Base-by-base conservation (phyloP, 1,284 basidiomycete genomes). In the Schizopora paradoxa region DNA sequence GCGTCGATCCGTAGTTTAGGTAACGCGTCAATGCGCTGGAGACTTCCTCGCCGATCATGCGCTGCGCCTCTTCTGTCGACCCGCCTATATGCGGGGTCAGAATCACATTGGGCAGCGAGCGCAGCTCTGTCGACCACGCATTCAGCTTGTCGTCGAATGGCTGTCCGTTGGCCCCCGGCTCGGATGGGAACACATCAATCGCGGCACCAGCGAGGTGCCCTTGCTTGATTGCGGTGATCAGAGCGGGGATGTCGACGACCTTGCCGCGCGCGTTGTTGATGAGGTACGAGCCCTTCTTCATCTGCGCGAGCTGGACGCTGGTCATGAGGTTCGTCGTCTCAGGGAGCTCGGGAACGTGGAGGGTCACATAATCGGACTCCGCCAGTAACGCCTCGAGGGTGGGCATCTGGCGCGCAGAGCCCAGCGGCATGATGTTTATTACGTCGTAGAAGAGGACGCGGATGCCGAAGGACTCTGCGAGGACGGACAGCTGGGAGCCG, bases 11-110 rank as follows among this genome's bases (percentile, higher is more conserved):
- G 63, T 85, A 92, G 69, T 86, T 90, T 63, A 99, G 82, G 70
- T 97, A 99, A 50, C 93, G 85, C 27, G 78, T 75, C 43, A 99
- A 70, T 2, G 93, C 84, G 33, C 77, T 76, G 10, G 91, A 82
- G 34, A 99, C 96, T 67, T 99, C 96, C 54, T 91, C 85, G 25
- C 96, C 96, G 56, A 99, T 99, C 79, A 95, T 92, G 40, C 84
- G 79, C 67, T 99, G 96, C 3, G 96, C 96, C 67, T 99, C 96
- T 66, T 99, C 96, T 8, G 96, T 99, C 33, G 92, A 97, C 35
- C 96, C 96, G 51, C 96, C 96, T 57, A 99, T 98, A 64, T 99
- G 96, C 14, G 96, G 96, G 0, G 94, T 97, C 56, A 97, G 83
- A 62, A 97, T 93, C 53, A 96, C 77, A 66, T 97, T 97, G 40